These are phyloP conservation scores for Eragrostis curvula DNA, from an alignment of 176 grass and related monocot genomes.

Conservation along the genomic window DNA sequence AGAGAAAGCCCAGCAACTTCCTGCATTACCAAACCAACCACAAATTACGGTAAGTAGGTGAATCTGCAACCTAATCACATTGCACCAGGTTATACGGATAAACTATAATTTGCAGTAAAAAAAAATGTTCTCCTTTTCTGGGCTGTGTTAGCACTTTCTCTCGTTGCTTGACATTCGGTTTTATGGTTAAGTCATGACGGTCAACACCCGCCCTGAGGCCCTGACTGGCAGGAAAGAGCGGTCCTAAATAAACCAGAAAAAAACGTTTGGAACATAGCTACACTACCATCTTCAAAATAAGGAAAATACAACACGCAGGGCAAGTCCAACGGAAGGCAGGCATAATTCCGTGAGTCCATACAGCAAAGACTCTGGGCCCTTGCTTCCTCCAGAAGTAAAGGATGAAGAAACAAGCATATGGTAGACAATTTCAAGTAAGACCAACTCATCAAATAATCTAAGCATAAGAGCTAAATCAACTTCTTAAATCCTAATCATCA, in stretches of 20 bases:
- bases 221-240: not conserved
- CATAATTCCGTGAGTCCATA: not conserved
- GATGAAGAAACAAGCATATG: not conserved
- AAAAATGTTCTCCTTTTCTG: no score
- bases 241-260: not conserved
- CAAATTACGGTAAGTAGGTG: not conserved
- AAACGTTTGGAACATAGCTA: constrained; percentile 17
- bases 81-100: not conserved
- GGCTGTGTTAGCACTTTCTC: not conserved
- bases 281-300: constrained; percentile 10
- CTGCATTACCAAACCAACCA: constrained; percentile 48
- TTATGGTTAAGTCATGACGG: not conserved
- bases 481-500: not conserved
- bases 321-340: not conserved
- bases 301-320: constrained; percentile 19
- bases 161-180: no score
- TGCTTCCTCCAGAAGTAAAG: constrained; percentile 61
- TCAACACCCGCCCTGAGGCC: not conserved
- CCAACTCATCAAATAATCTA: not conserved
- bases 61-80: not conserved
- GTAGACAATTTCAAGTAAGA: not conserved
- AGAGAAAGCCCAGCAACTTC: constrained; percentile 98
- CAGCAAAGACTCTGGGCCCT: constrained; percentile 20
- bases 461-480: not conserved
- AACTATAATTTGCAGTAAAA: not conserved